Evolutionary conservation across 768 basidiomycete genomes (phyloP), one percentile per base, ranked within the genome.

Genomic region (Mycena sanguinolenta): DNA sequence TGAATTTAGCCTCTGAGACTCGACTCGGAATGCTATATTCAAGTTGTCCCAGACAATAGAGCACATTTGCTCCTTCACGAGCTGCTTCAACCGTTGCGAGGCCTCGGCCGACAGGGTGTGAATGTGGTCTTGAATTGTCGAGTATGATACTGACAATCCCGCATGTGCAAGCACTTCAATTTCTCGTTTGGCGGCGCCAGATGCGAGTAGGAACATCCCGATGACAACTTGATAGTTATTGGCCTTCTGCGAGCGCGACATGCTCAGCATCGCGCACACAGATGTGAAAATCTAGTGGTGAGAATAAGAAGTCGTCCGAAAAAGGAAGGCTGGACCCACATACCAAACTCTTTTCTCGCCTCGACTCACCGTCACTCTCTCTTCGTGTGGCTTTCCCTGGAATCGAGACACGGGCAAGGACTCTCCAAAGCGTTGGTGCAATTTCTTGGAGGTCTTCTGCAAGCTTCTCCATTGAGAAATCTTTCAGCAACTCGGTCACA

Each of bases 131-230:
- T 78, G 68, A 0, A 75, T 75, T n/a, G 63, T 67, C 0, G 73
- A 32, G 54, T 79, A 79, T 30, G 75, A 78, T 4, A 76, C 55
- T 4, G 73, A 67, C 66, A 78, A 58, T 34, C 77, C 78, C 7
- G 77, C 77, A 58, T 79, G 77, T 27, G 77, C 75, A 8, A 79
- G 61, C n/a, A 78, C 75, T 54, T 76, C 74, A 34, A 79, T 78
- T 2, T 75, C 59, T 0, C 62, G 73, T 1, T 74, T 69, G 25
- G 74, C 67, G 0, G 73, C 69, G 8, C 77, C 73, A 49, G 73
- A 76, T 21, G 75, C 77, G 16, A 79, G 74, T 62, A 81, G 81
- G 46, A 73, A 78, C 1, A 80, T 79, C 17, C 78, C 79, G 70
- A 64, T 77, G 0, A 69, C 74, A 0, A 80, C 75, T 30, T 73